phyloP scores from a whole-genome alignment of 169 alveolate genomes.

The Plasmodium berghei region DNA sequence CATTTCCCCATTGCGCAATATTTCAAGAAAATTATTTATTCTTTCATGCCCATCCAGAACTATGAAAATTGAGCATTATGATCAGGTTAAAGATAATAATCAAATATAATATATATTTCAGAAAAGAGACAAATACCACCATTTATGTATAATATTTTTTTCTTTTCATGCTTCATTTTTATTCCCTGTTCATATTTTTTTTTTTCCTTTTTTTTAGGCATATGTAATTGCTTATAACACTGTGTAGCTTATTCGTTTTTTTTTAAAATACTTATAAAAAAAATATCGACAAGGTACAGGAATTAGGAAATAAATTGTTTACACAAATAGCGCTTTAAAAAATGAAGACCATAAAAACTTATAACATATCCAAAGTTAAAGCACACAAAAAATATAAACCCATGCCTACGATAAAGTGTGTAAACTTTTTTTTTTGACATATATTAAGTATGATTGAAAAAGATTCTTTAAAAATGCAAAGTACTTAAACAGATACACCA shows the following conservation, averaged over 20 bases:
- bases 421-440: too few relatives aligned
- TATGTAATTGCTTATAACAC: conserved; percentile 57
- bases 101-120: neutral
- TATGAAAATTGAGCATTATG: conserved; percentile 60
- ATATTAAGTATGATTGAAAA: too few relatives aligned
- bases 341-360: too few relatives aligned
- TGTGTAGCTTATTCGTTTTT: conserved; percentile 6
- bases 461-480: too few relatives aligned
- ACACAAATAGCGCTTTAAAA: too few relatives aligned
- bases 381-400: too few relatives aligned
- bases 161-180: conserved; percentile 1
- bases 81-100: conserved; percentile 38
- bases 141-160: neutral
- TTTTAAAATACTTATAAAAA: conserved; percentile 5
- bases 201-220: conserved; percentile 28
- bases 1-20: conserved; percentile 46
- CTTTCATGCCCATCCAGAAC: conserved; percentile 72
- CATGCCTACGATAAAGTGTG: too few relatives aligned
- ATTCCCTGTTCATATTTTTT: conserved; percentile 31
- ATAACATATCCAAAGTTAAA: too few relatives aligned
- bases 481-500: too few relatives aligned
- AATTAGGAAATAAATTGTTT: neutral
- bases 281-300: neutral
- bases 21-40: conserved; percentile 34
- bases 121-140: neutral